A percentile compares a stretch with the other conserved stretches of the same genome.
phyloP scores from a whole-genome alignment of 179 eudicot genomes.

The Drosera spatulata region DNA sequence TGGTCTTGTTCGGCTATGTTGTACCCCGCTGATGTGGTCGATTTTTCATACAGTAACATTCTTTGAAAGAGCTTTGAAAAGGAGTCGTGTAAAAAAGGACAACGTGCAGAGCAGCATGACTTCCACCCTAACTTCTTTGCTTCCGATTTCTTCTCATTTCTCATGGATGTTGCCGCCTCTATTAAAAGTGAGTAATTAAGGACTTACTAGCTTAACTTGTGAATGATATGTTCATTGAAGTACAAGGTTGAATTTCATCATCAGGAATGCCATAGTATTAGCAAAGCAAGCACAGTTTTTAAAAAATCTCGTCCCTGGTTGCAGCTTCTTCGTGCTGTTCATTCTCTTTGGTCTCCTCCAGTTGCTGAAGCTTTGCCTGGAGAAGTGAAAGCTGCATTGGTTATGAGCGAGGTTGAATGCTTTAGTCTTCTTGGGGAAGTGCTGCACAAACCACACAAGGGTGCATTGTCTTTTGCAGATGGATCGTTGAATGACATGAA shows the following conservation, averaged over 20 bases:
- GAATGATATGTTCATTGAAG: background rate
- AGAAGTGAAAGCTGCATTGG: slow-evolving; percentile 80
- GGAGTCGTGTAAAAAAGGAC: slow-evolving; percentile 66
- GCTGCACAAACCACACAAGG: slow-evolving; percentile 52
- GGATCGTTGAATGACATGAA: slow-evolving; percentile 52
- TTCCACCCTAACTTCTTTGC: slow-evolving; percentile 28
- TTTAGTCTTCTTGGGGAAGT: slow-evolving; percentile 80
- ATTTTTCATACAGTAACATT: slow-evolving; percentile 90
- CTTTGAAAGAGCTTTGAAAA: slow-evolving; percentile 94
- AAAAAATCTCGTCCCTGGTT: slow-evolving; percentile 6
- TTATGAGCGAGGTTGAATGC: slow-evolving; percentile 70
- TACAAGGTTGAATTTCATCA: background rate
- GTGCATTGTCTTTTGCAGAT: slow-evolving; percentile 52
- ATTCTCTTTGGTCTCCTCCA: slow-evolving; percentile 93
- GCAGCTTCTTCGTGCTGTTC: slow-evolving; percentile 89
- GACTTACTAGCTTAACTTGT: background rate
- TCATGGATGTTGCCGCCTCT: slow-evolving; percentile 98
- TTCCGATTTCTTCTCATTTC: slow-evolving; percentile 88
- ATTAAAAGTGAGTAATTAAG: slow-evolving; percentile 47
- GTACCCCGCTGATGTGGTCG: slow-evolving; percentile 89
- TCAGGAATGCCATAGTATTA: background rate
- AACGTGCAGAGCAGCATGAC: slow-evolving; percentile 33
- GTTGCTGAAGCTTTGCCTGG: slow-evolving; percentile 71
- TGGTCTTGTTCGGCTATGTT: slow-evolving; percentile 76
- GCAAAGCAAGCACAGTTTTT: background rate